Percentiles rank a stretch among this genome's conserved stretches.
Conservation (phyloP, 495 filamentous ascomycete species). For the Pyronema domesticum region DNA sequence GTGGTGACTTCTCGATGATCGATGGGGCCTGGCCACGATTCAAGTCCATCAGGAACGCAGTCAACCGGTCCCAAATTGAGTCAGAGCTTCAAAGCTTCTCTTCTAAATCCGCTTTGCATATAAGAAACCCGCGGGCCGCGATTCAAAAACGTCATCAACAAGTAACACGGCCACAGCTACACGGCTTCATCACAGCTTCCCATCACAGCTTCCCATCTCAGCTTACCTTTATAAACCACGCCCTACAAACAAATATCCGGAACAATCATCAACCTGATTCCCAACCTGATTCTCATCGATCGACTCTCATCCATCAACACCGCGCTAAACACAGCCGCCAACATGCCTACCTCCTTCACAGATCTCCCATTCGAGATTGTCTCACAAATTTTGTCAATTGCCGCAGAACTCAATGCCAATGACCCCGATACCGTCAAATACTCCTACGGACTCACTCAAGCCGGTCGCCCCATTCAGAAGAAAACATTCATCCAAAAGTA, state of each 20-base stretch:
- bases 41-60: neutral
- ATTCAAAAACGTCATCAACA: neutral
- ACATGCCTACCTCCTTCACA: conserved; percentile 26
- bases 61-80: conserved; percentile 1
- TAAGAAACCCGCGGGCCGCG: neutral
- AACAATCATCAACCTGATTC: neutral
- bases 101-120: neutral
- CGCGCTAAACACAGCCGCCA: neutral
- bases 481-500: conserved; percentile 29
- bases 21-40: neutral
- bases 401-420: conserved; percentile 29
- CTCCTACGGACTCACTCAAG: conserved; percentile 35
- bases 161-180: too few species aligned
- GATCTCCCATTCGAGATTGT: conserved; percentile 36
- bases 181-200: neutral
- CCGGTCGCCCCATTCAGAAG: conserved; percentile 29
- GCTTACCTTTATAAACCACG: neutral
- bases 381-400: conserved; percentile 31
- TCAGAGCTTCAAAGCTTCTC: neutral
- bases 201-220: neutral
- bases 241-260: neutral
- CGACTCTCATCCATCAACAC: neutral
- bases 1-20: neutral
- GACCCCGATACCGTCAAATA: conserved; percentile 27
- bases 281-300: neutral